Percentiles rank a stretch among this genome's conserved stretches.
These are phyloP conservation scores for Laguncularia racemosa DNA, from an alignment of 345 rosid species.

Conservation along the genomic window DNA sequence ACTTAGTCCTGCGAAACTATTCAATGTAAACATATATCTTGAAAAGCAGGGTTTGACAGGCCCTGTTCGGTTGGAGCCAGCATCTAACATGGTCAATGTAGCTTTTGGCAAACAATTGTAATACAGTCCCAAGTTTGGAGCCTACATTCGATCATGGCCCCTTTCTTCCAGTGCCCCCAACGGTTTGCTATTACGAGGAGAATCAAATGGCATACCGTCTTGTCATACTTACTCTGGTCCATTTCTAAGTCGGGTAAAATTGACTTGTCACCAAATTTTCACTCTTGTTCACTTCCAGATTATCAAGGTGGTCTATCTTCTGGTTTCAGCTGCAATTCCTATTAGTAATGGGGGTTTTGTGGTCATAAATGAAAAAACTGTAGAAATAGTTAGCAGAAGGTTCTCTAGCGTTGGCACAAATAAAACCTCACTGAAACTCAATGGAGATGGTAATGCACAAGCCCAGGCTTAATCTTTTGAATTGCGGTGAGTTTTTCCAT, in stretches of 20 bases:
- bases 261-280: slow-evolving; percentile 23
- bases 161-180: slow-evolving; percentile 39
- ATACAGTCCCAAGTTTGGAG: slow-evolving; percentile 21
- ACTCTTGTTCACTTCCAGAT: slow-evolving; percentile 46
- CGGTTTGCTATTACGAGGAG: slow-evolving; percentile 29
- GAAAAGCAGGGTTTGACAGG: slow-evolving; percentile 20
- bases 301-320: slow-evolving; percentile 30
- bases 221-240: slow-evolving; percentile 21
- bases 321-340: slow-evolving; percentile 24
- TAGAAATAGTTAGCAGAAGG: slow-evolving; percentile 31
- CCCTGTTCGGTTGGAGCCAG: slow-evolving; percentile 10
- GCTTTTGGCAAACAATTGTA: slow-evolving; percentile 20
- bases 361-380: slow-evolving; percentile 25
- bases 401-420: slow-evolving; percentile 22
- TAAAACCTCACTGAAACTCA: slow-evolving; percentile 32
- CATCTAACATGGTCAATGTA: slow-evolving; percentile 24
- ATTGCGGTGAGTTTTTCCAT: neutral
- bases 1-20: neutral
- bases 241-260: slow-evolving; percentile 22
- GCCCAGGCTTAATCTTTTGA: slow-evolving; percentile 6
- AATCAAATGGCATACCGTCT: slow-evolving; percentile 23
- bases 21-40: slow-evolving; percentile 8
- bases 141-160: slow-evolving; percentile 26
- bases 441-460: slow-evolving; percentile 27
- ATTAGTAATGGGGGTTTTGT: slow-evolving; percentile 12